phyloP scores from a whole-genome alignment of 345 rosid species.

The Anacardium occidentale region DNA sequence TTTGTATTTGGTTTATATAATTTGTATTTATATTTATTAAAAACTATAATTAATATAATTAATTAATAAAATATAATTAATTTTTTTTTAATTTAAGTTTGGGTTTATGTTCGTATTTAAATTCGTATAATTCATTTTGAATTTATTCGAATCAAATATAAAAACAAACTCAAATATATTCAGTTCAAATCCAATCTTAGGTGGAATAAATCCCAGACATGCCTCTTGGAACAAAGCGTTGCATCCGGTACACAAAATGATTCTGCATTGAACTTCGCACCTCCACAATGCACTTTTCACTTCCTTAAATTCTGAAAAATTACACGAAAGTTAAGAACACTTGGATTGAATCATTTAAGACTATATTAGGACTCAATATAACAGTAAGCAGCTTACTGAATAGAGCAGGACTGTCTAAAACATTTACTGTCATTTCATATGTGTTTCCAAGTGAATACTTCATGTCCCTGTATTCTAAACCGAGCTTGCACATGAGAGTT shows the following conservation, averaged over 20 bases:
- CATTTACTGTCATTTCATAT: constrained; percentile 39
- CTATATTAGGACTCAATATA: neutral
- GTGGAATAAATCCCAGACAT: constrained; percentile 52
- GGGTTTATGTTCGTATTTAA: no score
- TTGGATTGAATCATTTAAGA: neutral
- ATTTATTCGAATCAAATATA: no score
- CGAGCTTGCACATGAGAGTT: constrained; percentile 36
- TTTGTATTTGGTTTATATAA: no score
- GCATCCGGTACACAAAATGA: constrained; percentile 28
- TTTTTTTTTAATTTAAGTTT: no score
- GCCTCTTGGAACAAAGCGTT: constrained; percentile 34
- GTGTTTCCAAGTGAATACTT: constrained; percentile 55
- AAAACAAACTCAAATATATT: no score
- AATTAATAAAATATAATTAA: no score
- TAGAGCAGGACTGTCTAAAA: constrained; percentile 30
- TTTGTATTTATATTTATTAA: no score
- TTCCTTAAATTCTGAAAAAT: constrained; percentile 41
- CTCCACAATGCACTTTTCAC: constrained; percentile 41
- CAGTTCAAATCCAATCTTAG: no score
- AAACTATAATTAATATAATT: no score
- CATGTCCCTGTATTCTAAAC: constrained; percentile 33
- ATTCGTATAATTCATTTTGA: no score
- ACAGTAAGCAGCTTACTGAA: constrained; percentile 29
- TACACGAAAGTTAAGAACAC: neutral
- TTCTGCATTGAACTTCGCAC: constrained; percentile 31